phyloP scores from a whole-genome alignment of 768 basidiomycete species.

The Lepiota venenata region DNA sequence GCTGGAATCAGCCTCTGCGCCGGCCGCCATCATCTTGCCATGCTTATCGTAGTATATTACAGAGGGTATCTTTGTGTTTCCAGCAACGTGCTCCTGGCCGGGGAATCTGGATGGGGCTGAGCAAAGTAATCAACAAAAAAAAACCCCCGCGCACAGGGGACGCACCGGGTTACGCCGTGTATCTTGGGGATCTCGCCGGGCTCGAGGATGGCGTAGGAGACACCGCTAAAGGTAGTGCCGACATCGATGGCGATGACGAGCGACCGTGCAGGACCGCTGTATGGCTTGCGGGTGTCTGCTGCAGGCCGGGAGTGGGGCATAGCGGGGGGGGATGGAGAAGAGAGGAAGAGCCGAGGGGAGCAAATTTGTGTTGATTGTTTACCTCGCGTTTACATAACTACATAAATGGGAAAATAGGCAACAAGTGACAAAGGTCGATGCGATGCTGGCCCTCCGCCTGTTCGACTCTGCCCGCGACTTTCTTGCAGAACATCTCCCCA shows the following conservation, averaged over 20 bases:
- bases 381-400: background rate
- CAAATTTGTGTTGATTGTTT: conserved; percentile 8
- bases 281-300: conserved; percentile 72
- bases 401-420: background rate
- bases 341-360: background rate
- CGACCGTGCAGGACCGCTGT: conserved; percentile 57
- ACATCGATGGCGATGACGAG: conserved; percentile 80
- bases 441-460: conserved; percentile 16
- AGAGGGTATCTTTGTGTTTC: conserved; percentile 82
- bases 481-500: conserved; percentile 33
- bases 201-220: conserved; percentile 80
- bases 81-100: conserved; percentile 82
- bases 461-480: conserved; percentile 47
- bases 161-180: conserved; percentile 73
- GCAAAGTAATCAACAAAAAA: background rate
- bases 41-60: conserved; percentile 68
- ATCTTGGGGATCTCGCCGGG: conserved; percentile 82
- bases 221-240: conserved; percentile 82
- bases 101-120: conserved; percentile 53
- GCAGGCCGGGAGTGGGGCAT: conserved; percentile 44
- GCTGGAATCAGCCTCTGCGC: conserved; percentile 71
- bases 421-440: background rate
- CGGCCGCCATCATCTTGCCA: conserved; percentile 67
- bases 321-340: conserved; percentile 2
- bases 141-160: too few species aligned